phyloP scores from a whole-genome alignment of 495 filamentous ascomycete species.

The Niebla homalea region DNA sequence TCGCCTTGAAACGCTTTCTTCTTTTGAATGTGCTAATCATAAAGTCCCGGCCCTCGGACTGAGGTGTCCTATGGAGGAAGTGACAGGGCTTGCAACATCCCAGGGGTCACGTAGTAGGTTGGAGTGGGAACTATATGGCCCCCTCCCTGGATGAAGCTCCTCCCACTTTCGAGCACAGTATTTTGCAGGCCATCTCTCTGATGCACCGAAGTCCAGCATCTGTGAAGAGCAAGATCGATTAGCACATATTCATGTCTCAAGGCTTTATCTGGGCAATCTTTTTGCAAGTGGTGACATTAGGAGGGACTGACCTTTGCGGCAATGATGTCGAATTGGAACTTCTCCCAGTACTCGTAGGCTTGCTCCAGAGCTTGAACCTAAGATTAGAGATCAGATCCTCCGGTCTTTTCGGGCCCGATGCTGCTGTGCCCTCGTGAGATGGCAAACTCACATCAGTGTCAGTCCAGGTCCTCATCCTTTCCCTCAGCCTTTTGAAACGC shows the following conservation, averaged over 20 bases:
- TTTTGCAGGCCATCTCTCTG: conserved; percentile 21
- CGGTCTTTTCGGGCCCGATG: conserved; percentile 4
- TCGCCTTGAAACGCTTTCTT: too few relatives aligned
- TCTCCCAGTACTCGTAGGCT: conserved; percentile 37
- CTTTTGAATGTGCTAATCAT: background rate
- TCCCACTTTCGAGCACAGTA: conserved; percentile 22
- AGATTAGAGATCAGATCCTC: conserved; percentile 17
- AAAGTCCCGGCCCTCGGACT: background rate
- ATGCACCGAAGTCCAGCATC: conserved; percentile 22
- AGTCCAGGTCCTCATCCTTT: conserved; percentile 52
- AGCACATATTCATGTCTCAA: background rate
- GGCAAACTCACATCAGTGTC: conserved; percentile 45
- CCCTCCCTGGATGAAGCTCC: conserved; percentile 18
- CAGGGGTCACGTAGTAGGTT: conserved; percentile 19
- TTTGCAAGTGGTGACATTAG: background rate
- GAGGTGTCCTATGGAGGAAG: conserved; percentile 1
- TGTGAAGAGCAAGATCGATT: conserved; percentile 1
- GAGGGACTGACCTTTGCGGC: conserved; percentile 32
- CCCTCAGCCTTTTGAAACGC: conserved; percentile 53
- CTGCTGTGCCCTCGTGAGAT: conserved; percentile 12
- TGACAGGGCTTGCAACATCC: conserved; percentile 17
- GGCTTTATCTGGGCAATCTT: background rate
- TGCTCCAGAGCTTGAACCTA: conserved; percentile 34
- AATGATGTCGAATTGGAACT: conserved; percentile 36
- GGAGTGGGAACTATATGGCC: conserved; percentile 10